phyloP scores from a whole-genome alignment of 2,329 filamentous ascomycete species.

The Neospermospora avenae region DNA sequence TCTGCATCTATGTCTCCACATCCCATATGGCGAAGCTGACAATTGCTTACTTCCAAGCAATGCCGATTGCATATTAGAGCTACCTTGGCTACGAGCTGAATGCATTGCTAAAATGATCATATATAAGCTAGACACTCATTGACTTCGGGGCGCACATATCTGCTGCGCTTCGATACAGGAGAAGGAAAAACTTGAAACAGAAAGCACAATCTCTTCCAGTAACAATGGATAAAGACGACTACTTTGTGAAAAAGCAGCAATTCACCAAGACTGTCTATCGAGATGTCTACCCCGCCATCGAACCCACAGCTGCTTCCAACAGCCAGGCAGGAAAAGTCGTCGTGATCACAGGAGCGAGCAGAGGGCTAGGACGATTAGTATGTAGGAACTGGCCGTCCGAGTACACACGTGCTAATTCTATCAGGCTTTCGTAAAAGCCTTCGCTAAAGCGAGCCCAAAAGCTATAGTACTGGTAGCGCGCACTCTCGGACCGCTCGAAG shows the following conservation, averaged over 20 bases:
- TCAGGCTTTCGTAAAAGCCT: constrained; percentile 17
- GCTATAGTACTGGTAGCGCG: constrained; percentile 37
- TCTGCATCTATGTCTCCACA: no score
- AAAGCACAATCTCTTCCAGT: background rate
- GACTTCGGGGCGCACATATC: no score
- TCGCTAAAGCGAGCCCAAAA: constrained; percentile 36
- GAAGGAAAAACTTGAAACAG: background rate
- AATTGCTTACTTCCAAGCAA: no score
- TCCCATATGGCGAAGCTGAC: no score
- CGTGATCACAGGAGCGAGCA: constrained; percentile 41
- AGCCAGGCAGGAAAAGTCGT: constrained; percentile 34
- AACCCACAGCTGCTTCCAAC: constrained; percentile 35
- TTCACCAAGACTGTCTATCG: constrained; percentile 39
- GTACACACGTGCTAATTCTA: background rate
- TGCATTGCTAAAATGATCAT: no score
- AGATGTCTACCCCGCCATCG: constrained; percentile 38
- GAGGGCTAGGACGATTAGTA: constrained; percentile 35
- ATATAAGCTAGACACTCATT: no score
- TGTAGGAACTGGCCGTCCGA: background rate
- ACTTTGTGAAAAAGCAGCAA: background rate
- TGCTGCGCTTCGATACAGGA: no score
- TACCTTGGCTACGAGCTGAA: no score
- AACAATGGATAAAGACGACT: background rate
- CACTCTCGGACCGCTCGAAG: constrained; percentile 29
- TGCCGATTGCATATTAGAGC: no score